These are phyloP conservation scores for Pterulicium gracile DNA, from an alignment of 1,284 basidiomycete genomes.

Conservation along the genomic window DNA sequence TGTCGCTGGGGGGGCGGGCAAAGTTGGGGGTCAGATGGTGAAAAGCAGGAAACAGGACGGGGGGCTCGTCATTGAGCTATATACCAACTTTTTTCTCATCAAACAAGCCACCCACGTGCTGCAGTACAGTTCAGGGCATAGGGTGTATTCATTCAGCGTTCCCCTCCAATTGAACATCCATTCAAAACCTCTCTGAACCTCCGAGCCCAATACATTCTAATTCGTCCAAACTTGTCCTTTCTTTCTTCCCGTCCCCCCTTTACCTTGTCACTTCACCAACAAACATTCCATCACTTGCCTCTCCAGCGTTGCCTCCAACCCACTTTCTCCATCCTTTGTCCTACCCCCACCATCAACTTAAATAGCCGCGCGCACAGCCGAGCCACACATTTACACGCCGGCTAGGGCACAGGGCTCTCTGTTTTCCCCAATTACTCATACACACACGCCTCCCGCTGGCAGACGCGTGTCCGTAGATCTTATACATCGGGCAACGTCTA, in stretches of 20 bases:
- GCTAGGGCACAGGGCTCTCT: neutral
- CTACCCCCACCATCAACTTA: neutral
- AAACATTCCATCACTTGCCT: neutral
- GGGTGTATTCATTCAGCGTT: neutral
- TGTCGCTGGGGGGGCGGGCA: constrained; percentile 10
- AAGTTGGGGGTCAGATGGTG: constrained; percentile 1
- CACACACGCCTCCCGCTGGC: neutral
- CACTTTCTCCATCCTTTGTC: neutral
- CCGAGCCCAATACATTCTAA: neutral
- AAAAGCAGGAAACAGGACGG: constrained; percentile 1
- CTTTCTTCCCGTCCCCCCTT: neutral
- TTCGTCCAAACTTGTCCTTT: neutral
- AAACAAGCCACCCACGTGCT: constrained; percentile 1
- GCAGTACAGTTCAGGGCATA: neutral
- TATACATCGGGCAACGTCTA: too few species aligned
- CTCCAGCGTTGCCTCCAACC: neutral
- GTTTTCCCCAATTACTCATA: neutral
- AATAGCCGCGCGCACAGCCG: too few species aligned
- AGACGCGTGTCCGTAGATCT: constrained; percentile 1
- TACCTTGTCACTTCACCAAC: too few species aligned
- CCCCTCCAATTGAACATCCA: too few species aligned
- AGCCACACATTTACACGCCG: neutral
- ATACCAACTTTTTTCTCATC: constrained; percentile 1
- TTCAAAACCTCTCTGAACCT: too few species aligned
- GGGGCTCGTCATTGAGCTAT: neutral